A percentile compares a stretch with the other conserved stretches of the same genome.
Conservation (phyloP, 192 early-diverging fungal species). For the Podila epigama region DNA sequence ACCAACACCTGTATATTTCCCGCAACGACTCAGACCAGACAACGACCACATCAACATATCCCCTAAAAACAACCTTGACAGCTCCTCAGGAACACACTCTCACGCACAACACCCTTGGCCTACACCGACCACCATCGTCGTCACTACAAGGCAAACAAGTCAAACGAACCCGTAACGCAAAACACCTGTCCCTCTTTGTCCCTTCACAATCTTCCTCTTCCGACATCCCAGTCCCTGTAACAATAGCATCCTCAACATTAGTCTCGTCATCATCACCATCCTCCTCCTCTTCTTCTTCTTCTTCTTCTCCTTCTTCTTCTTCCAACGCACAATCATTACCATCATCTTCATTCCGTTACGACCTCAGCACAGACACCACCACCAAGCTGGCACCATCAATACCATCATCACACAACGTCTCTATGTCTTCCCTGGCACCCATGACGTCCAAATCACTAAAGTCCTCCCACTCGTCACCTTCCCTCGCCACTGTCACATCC, state of each 20-base stretch:
- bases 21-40: not conserved
- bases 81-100: not conserved
- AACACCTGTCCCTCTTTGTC: slow-evolving; percentile 40
- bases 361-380: not conserved
- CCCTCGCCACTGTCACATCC: not conserved
- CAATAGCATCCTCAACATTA: not conserved
- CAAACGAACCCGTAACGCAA: slow-evolving; percentile 33
- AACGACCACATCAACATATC: not conserved
- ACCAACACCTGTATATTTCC: slow-evolving; percentile 12
- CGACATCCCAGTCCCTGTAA: not conserved
- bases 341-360: too few relatives aligned
- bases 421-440: not conserved
- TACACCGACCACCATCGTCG: slow-evolving; percentile 18
- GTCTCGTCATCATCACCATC: not conserved
- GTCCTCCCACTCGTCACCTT: not conserved
- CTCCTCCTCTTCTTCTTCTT: slow-evolving; percentile 5
- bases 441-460: not conserved
- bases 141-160: too few relatives aligned
- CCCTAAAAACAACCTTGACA: slow-evolving; percentile 1
- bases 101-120: slow-evolving; percentile 15
- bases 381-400: not conserved
- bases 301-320: not conserved
- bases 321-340: too few relatives aligned
- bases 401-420: not conserved
- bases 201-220: slow-evolving; percentile 7